Evolutionary conservation across 495 filamentous ascomycete species (phyloP).

Genomic region (Pseudomonodictys pantanalensis): DNA sequence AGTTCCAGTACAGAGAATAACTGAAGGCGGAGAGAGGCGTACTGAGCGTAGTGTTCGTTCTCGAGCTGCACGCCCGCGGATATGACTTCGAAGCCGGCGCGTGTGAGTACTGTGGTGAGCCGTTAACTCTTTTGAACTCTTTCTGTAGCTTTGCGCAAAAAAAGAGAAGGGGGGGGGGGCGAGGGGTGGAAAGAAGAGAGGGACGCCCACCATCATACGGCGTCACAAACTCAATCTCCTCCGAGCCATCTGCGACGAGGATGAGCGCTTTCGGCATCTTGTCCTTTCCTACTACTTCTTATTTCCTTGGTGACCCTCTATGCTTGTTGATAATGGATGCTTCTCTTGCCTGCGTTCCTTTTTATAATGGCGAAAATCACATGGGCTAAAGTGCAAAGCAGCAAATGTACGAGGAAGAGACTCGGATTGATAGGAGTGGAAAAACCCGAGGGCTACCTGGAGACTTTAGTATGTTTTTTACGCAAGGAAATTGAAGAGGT

Average conservation of each 20-base stretch:
- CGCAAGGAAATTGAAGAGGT: too few species aligned
- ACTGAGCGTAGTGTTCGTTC: slow-evolving; percentile 24
- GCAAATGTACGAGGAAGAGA: too few species aligned
- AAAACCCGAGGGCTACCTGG: too few species aligned
- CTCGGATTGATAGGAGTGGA: too few species aligned
- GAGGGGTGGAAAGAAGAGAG: background rate
- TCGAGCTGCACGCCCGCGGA: slow-evolving; percentile 36
- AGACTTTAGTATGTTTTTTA: too few species aligned
- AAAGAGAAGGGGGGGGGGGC: background rate
- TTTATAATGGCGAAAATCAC: too few species aligned
- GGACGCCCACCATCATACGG: slow-evolving; percentile 37
- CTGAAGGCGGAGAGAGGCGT: background rate
- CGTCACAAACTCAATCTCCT: slow-evolving; percentile 41
- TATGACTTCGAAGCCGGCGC: slow-evolving; percentile 35
- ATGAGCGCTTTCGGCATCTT: slow-evolving; percentile 34
- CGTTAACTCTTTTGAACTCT: background rate
- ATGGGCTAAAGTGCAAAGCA: too few species aligned
- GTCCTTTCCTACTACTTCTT: background rate
- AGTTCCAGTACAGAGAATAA: background rate
- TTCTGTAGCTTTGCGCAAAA: background rate
- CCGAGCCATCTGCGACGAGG: slow-evolving; percentile 37
- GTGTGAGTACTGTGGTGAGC: slow-evolving; percentile 25
- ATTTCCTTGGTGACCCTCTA: too few species aligned
- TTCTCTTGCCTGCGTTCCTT: too few species aligned
- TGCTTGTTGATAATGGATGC: background rate